phyloP scores from a whole-genome alignment of 2,329 filamentous ascomycete genomes.

The Apiospora kogelbergensis region DNA sequence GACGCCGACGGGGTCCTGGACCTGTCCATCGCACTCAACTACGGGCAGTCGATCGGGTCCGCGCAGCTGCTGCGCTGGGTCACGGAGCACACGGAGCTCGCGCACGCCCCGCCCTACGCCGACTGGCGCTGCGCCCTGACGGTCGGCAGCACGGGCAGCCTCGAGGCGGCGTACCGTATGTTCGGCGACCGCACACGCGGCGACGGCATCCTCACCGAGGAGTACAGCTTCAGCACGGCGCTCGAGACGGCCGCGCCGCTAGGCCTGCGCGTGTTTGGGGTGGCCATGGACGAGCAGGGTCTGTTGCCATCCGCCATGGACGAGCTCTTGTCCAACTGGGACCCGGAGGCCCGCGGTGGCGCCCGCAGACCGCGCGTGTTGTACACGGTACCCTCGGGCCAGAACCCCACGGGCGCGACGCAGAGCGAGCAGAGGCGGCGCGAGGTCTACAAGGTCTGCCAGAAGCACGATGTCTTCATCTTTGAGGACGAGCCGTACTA shows the following conservation, averaged over 20 bases:
- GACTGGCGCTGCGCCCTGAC: conserved; percentile 88
- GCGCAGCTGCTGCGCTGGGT: conserved; percentile 87
- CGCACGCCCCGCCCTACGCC: conserved; percentile 81
- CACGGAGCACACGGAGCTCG: conserved; percentile 92
- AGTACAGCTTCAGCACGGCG: conserved; percentile 83
- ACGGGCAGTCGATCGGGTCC: conserved; percentile 82
- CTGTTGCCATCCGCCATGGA: conserved; percentile 53
- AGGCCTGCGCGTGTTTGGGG: conserved; percentile 51
- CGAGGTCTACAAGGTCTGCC: conserved; percentile 74
- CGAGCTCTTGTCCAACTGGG: conserved; percentile 50
- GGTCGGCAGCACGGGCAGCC: conserved; percentile 80
- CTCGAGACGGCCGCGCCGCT: conserved; percentile 58
- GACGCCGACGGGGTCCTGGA: conserved; percentile 53
- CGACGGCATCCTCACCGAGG: conserved; percentile 81
- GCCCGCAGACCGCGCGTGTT: conserved; percentile 54
- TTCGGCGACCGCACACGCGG: conserved; percentile 68
- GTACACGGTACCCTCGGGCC: conserved; percentile 70
- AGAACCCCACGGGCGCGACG: conserved; percentile 89
- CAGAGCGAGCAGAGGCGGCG: conserved; percentile 66
- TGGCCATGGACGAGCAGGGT: conserved; percentile 53
- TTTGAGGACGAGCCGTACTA: conserved; percentile 95
- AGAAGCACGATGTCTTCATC: conserved; percentile 83
- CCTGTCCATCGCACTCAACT: conserved; percentile 87
- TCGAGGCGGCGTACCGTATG: conserved; percentile 83
- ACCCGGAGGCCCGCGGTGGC: conserved; percentile 37